Base-by-base conservation (phyloP, 306 rosid species). In the Vigna radiata region DNA sequence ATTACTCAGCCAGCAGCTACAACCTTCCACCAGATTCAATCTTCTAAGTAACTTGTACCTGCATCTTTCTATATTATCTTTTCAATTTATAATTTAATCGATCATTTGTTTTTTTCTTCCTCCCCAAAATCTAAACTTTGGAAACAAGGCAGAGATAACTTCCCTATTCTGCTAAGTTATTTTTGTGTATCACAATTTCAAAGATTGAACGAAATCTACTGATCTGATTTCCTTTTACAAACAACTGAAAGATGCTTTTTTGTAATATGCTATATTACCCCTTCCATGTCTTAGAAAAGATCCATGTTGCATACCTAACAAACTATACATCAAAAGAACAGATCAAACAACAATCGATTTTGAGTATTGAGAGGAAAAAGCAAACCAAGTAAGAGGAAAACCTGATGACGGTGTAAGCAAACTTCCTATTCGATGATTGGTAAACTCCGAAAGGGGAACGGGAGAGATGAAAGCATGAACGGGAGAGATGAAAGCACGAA, bases 21-120 rank as follows among this genome's bases (percentile, higher is more conserved):
- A 9, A 49, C 31, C 59, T 76, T 81, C 36, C 60, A 68, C 41
- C 76, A 12, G 18, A 58, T 59, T 25, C 66, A 81, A 68, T 29
- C 46, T 7, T n/a, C 25, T 18, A 65, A 58, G 8, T 21, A 54
- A 72, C 76, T 52, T 72, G 78, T 29, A 16, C 21, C 36, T 66
- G 14, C 48, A 68, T 5, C 58, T 58, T 23, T 36, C 18, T 31
- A 18, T 31, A 18, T 31, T 66, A 47, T 31, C 61, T 75, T 80
- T 80, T 23, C 70, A 74, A 66, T 21, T 44, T 7, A 33, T 27
- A 47, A 27, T 68, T 67, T 23, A 8, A 74, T 46, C 18, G 13
- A 75, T 64, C 70, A 25, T 25, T 25, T 2, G 27, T 15, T 23
- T 41, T 19, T n/a, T 17, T 43, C 13, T 25, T 41, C n/a, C 25